Conservation (phyloP, 257 asterid species). For the Capsicum chinense region DNA sequence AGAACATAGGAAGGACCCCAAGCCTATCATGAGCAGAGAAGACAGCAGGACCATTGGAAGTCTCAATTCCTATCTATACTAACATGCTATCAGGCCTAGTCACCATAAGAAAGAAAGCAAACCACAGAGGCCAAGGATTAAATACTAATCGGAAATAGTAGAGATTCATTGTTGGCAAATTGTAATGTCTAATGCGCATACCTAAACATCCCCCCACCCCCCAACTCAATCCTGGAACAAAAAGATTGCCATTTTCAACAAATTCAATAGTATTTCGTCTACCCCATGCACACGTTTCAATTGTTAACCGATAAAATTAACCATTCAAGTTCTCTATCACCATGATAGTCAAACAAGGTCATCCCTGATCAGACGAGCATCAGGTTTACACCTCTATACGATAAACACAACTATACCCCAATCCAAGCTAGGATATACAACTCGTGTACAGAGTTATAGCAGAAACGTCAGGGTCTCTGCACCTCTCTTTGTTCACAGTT, state of each 20-base stretch:
- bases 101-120: background rate
- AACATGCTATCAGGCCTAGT: background rate
- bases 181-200: background rate
- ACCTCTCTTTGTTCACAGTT: background rate
- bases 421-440: constrained; percentile 3
- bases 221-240: background rate
- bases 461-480: background rate
- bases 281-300: background rate
- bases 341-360: constrained; percentile 3
- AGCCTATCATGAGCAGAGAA: background rate
- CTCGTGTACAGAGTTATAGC: background rate
- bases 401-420: background rate
- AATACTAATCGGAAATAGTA: background rate
- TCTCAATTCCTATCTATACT: background rate
- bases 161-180: background rate
- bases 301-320: background rate
- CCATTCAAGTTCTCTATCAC: constrained; percentile 4
- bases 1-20: background rate
- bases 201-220: background rate
- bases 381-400: background rate
- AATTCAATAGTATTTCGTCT: background rate
- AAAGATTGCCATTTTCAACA: background rate
- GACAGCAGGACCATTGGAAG: background rate
- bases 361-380: background rate
- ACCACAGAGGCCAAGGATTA: background rate